Conservation (phyloP, 345 rosid species). For the Hibiscus syriacus region DNA sequence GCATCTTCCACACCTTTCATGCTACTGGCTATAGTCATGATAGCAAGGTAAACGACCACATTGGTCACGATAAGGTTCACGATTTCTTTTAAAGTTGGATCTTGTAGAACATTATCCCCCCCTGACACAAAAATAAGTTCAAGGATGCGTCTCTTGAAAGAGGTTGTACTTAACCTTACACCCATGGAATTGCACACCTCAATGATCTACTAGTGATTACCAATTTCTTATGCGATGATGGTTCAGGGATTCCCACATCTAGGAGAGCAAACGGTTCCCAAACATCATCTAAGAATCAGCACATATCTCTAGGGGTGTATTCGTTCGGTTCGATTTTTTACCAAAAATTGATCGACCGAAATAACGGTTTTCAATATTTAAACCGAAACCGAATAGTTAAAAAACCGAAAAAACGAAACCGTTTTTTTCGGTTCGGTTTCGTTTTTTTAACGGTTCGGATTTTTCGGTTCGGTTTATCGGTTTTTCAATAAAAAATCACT, state of each 20-base stretch:
- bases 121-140: constrained; percentile 14
- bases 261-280: background rate
- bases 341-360: no score
- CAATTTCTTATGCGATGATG: background rate
- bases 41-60: background rate
- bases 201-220: constrained; percentile 1
- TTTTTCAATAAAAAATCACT: no score
- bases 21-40: background rate
- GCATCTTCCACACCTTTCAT: background rate
- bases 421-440: no score
- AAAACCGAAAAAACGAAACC: no score
- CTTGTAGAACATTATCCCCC: background rate
- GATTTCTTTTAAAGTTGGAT: background rate
- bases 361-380: no score
- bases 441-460: no score
- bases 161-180: constrained; percentile 9
- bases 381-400: no score
- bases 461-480: no score
- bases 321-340: no score
- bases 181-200: constrained; percentile 7
- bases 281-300: constrained; percentile 10
- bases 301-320: no score
- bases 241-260: background rate
- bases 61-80: background rate
- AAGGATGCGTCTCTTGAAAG: constrained; percentile 14